Evolutionary conservation across 23 red algal genomes (phyloP), one percentile per base, ranked within the genome.

Genomic region (Pyropia haitanensis): DNA sequence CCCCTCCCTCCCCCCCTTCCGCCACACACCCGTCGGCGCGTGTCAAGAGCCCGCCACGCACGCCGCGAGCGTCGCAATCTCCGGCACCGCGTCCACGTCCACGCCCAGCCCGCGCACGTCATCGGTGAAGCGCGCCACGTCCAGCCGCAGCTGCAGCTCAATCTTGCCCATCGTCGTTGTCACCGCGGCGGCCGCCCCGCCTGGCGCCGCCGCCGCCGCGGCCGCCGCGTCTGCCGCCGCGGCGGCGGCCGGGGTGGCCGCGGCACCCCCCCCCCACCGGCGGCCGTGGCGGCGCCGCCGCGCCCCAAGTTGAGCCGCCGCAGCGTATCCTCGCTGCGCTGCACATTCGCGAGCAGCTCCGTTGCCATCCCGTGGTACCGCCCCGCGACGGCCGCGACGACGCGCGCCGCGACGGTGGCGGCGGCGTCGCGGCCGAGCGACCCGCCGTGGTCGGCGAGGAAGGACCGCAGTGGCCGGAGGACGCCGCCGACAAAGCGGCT

Each of bases 401-500:
- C 81, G 15, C 27, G 25, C 17, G 61, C 51, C 31, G 76, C 44
- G n/a, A 95, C 33, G 5, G 12, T 0, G 2, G 61, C 24, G 28
- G 58, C 6, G 6, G 60, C 51, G 14, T 54, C 76, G 23, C 72
- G 50, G 31, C 19, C 10, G 33, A 27, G 46, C 55, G 22, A 15
- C 30, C 49, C 39, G 17, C 49, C 46, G 31, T 83, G 29, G 53
- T 95, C 89, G 14, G 71, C 76, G 9, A 77, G n/a, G 27, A 95
- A 83, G 13, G 68, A 72, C 51, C 58, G 56, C 59, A 98, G 65
- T 50, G 85, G 94, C 57, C 75, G 59, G 5, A 91, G 63, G 27
- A 98, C 81, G 48, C 76, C 81, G 32, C 69, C 75, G 21, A 98
- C 79, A 67, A 98, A 98, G 14, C 75, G 77, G 23, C 71, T 83